These are phyloP conservation scores for Leccinellum rugosiceps DNA, from an alignment of 768 basidiomycete genomes.

Conservation along the genomic window DNA sequence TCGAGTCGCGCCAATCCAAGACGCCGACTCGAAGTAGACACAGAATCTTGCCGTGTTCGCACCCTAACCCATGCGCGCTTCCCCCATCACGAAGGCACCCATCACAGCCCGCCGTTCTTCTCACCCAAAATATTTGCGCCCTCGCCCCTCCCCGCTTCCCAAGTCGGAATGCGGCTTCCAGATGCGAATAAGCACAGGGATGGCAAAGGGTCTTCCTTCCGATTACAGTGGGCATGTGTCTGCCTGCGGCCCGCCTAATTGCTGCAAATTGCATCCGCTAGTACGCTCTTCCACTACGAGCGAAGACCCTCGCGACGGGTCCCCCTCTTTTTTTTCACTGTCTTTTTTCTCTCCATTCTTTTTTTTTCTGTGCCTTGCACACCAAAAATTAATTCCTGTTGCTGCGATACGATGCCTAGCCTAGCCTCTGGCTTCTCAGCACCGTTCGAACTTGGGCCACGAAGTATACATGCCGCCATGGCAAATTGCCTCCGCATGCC, in stretches of 20 bases:
- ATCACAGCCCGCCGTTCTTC: slow-evolving; percentile 19
- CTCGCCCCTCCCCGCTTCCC: slow-evolving; percentile 12
- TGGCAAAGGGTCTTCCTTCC: slow-evolving; percentile 23
- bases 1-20: slow-evolving; percentile 22
- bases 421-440: slow-evolving; percentile 2
- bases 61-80: neutral
- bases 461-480: slow-evolving; percentile 4
- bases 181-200: slow-evolving; percentile 18
- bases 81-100: slow-evolving; percentile 17
- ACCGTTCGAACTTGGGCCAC: slow-evolving; percentile 2
- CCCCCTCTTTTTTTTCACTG: slow-evolving; percentile 4
- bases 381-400: slow-evolving; percentile 11
- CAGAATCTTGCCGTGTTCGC: neutral
- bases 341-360: neutral
- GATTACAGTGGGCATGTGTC: slow-evolving; percentile 21
- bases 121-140: neutral
- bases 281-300: slow-evolving; percentile 16
- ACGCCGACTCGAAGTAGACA: slow-evolving; percentile 10
- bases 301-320: slow-evolving; percentile 13
- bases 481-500: neutral
- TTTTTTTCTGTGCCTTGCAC: slow-evolving; percentile 16
- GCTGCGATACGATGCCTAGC: neutral
- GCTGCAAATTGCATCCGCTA: slow-evolving; percentile 25
- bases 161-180: slow-evolving; percentile 13
- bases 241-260: slow-evolving; percentile 29